Evolutionary conservation across 257 asterid species (phyloP).

Genomic region (Gardenia jasminoides): DNA sequence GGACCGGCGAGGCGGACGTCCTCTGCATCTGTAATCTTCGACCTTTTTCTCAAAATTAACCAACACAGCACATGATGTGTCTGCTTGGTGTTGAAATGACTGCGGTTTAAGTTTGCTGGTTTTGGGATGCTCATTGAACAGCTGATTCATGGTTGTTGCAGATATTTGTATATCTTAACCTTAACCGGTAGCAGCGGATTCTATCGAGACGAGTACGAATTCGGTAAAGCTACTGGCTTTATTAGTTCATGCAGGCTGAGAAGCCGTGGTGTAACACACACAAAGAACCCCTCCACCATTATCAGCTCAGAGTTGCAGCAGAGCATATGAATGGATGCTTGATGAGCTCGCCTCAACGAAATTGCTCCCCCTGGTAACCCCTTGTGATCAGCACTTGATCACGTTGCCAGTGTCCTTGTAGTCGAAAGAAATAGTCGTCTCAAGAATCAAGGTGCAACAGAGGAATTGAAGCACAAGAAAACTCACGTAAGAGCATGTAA

Average conservation of each 20-base stretch:
- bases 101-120: not conserved
- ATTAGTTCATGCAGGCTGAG: not conserved
- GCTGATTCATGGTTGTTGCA: not conserved
- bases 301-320: not conserved
- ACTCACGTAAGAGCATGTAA: too few species aligned
- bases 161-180: not conserved
- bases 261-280: not conserved
- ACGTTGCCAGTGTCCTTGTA: not conserved
- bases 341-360: not conserved
- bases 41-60: not conserved
- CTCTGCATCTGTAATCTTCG: not conserved
- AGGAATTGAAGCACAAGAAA: too few species aligned
- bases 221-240: not conserved
- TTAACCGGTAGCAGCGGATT: not conserved
- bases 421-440: not conserved
- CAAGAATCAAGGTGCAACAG: not conserved
- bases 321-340: not conserved
- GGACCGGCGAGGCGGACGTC: not conserved
- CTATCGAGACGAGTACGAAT: not conserved
- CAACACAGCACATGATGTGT: constrained; percentile 8
- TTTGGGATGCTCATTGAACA: constrained; percentile 4
- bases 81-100: not conserved
- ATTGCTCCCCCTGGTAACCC: not conserved
- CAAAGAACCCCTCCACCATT: not conserved
- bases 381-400: not conserved